Base-by-base conservation (phyloP, 768 basidiomycete genomes). In the Agaricus sinodeliciosus region DNA sequence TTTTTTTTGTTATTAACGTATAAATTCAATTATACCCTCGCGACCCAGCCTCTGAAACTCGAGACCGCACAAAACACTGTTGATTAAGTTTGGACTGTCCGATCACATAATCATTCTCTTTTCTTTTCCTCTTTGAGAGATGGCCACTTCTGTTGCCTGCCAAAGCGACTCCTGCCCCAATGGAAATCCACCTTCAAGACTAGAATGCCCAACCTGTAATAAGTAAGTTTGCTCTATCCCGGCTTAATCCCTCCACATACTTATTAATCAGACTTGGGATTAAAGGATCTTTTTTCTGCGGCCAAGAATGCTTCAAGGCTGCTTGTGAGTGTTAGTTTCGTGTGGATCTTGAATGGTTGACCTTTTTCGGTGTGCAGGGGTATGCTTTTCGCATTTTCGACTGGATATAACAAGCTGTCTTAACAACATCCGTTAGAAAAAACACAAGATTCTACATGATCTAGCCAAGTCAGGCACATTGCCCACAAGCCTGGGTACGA, bases 301-400 rank as follows among this genome's bases (percentile, higher is more conserved):
- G 85, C 22, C 95, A 98, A 68, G 91, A 90, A 47, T 98, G 95
- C 71, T 97, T 97, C 81, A 97, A 96, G 69, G 79, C 84, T 44
- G 86, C 81, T 67, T 98, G 95, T 94, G 67, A 74, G 93, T 76
- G 43, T 45, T 34, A 15, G 41, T 36, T 48, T 42, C 53, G 3
- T 15, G 31, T 15, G n/a, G 7, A 41, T 2, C 19, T 48, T 57
- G 53, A 41, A 55, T 56, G 25, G n/a, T 42, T 19, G 53, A 48
- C 50, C 55, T 49, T 28, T 36, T 55, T 51, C 51, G 42, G 52
- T 44, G 22, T 52, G 49, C 59, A 74, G 73, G 74, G 72, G 74
- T 68, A 54, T 28, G 39, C n/a, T 51, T 67, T 31, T 31, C 11
- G 31, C 62, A 48, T 4, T 39, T 19, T 31, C 11, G 31, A 5